Base-by-base conservation (phyloP, 176 grass and related monocot genomes). In the Tillandsia leiboldiana region DNA sequence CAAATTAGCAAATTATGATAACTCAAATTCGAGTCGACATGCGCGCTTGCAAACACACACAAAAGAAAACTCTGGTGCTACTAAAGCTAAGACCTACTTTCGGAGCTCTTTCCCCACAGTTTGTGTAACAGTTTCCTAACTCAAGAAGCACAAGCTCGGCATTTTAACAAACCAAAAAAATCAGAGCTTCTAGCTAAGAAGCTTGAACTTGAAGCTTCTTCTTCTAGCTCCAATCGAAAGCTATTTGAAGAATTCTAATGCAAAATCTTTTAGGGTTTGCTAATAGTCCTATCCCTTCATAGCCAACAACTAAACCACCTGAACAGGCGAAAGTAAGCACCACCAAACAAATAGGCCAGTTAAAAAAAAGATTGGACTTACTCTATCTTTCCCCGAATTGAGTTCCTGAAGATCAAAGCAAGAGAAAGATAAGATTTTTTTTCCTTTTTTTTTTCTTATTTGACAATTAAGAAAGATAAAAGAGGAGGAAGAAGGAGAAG, bases 341-440 rank as follows among this genome's bases (percentile, higher is more conserved):
- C 57, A 12, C 1, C 20, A 26, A 65, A 78, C 12, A 9, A 75
- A 68, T 68, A 53, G 67, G 70, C 76, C 59, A 52, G 11, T 52
- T 58, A 59, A 23, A 76, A 72, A 12, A 12, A 11, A 66, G 14
- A 8, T 22, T 28, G 51, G 65, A n/a, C 89, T 77, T 75, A 91
- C 84, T 69, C 70, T 76, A 10, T 91, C 89, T 82, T 82, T 91
- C 1, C 18, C 78, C 14, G 63, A 7, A 50, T 91, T 96, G 52
- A 91, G 65, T 63, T 91, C 91, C 91, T 96, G 83, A 24, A 79
- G 13, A 9, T 63, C 1, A 72, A 65, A 83, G 69, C 22, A 76
- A 18, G 67, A 57, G 75, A 26, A 49, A 69, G 2, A 49, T 65
- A 58, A 53, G 51, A 53, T 65, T 9, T 10, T 50, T 12, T 61